Conservation (phyloP, 2,329 filamentous ascomycete genomes). For the Trichoderma sp. region DNA sequence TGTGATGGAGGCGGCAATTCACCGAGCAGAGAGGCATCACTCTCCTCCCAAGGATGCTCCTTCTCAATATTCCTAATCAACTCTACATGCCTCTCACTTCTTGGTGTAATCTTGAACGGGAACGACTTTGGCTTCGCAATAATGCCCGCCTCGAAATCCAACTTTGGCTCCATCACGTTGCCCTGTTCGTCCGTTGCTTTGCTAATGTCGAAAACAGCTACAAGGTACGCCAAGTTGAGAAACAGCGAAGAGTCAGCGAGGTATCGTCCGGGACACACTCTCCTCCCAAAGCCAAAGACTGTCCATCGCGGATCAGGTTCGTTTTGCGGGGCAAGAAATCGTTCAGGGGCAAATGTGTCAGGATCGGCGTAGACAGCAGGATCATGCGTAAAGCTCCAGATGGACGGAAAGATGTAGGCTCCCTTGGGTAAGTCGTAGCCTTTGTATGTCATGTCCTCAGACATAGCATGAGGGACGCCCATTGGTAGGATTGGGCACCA, state of each 20-base stretch:
- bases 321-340: constrained; percentile 14
- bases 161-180: constrained; percentile 30
- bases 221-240: not conserved
- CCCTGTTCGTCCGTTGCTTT: constrained; percentile 33
- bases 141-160: constrained; percentile 2
- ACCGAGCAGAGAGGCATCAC: not conserved
- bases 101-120: constrained; percentile 1
- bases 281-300: constrained; percentile 6
- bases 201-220: not conserved
- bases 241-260: not conserved
- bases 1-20: not conserved
- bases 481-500: constrained; percentile 19
- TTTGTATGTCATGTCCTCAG: constrained; percentile 2
- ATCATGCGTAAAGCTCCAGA: not conserved
- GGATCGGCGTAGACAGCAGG: not conserved
- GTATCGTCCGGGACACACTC: constrained; percentile 7
- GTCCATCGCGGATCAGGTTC: not conserved
- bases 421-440: constrained; percentile 10
- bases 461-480: not conserved
- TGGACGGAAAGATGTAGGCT: not conserved
- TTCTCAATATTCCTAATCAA: constrained; percentile 10
- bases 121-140: not conserved
- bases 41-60: constrained; percentile 16
- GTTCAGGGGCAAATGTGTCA: not conserved
- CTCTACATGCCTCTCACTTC: constrained; percentile 17